A percentile compares a stretch with the other conserved stretches of the same genome.
phyloP scores from a whole-genome alignment of 495 filamentous ascomycete genomes.

The Penicillium subrubescens region DNA sequence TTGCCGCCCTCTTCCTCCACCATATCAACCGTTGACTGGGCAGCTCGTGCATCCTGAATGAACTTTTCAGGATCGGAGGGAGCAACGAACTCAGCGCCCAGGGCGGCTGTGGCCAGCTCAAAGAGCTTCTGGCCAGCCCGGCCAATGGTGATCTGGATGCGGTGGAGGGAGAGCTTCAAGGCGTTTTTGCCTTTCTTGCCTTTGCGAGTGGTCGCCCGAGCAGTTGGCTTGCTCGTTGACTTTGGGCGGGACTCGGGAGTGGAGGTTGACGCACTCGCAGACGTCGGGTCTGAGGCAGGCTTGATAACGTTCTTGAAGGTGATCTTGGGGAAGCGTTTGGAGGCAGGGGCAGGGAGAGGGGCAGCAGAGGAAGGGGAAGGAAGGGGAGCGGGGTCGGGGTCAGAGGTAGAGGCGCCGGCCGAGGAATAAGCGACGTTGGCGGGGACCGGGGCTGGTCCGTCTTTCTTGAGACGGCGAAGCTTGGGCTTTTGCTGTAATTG shows the following conservation, averaged over 20 bases:
- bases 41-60: conserved; percentile 23
- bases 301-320: conserved; percentile 1
- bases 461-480: conserved; percentile 18
- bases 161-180: neutral
- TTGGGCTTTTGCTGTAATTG: conserved; percentile 31
- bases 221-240: neutral
- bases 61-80: conserved; percentile 21
- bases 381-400: neutral
- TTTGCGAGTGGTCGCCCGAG: neutral
- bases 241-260: neutral
- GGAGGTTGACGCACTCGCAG: neutral
- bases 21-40: conserved; percentile 10
- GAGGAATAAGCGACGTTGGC: neutral
- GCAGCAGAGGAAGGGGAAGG: neutral
- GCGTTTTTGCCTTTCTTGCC: conserved; percentile 2
- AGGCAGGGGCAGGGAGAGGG: neutral
- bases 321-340: conserved; percentile 3
- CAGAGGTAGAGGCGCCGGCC: neutral
- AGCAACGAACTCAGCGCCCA: conserved; percentile 25
- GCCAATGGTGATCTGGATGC: conserved; percentile 16
- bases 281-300: neutral
- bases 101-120: conserved; percentile 28
- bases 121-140: conserved; percentile 27
- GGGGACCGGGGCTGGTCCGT: conserved; percentile 13
- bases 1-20: conserved; percentile 5